Percentiles rank a stretch among this genome's conserved stretches.
These are phyloP conservation scores for Eucalyptus paniculata DNA, from an alignment of 345 rosid species.

Conservation along the genomic window DNA sequence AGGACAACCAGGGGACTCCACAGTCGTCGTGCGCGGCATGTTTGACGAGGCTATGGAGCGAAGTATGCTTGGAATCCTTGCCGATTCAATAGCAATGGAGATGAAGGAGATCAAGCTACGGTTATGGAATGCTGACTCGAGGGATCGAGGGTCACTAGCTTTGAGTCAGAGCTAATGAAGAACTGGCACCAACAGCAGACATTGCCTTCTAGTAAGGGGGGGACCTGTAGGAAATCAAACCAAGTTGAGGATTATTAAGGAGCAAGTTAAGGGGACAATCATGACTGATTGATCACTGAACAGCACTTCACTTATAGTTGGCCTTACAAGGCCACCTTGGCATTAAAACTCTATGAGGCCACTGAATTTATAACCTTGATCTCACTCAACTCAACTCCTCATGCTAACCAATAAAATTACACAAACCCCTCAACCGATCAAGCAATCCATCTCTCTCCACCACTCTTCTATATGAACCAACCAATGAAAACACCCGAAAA, in stretches of 20 bases:
- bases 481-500: no score
- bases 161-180: constrained; percentile 1
- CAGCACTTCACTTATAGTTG: neutral
- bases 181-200: constrained; percentile 45
- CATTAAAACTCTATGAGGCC: neutral
- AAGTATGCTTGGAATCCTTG: neutral
- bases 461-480: neutral
- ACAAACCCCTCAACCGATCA: neutral
- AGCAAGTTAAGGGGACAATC: neutral
- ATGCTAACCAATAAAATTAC: neutral
- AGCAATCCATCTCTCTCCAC: neutral
- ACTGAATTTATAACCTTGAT: neutral
- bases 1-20: constrained; percentile 69
- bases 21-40: constrained; percentile 73
- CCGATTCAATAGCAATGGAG: neutral
- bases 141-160: neutral
- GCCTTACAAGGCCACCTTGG: neutral
- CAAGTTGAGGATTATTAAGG: neutral
- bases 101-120: neutral
- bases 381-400: neutral
- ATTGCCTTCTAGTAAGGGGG: constrained; percentile 40
- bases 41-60: neutral
- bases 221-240: constrained; percentile 8
- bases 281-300: neutral
- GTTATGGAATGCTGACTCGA: neutral